Conservation (phyloP, 2,329 filamentous ascomycete genomes). For the Chrysosporium queenslandicum region DNA sequence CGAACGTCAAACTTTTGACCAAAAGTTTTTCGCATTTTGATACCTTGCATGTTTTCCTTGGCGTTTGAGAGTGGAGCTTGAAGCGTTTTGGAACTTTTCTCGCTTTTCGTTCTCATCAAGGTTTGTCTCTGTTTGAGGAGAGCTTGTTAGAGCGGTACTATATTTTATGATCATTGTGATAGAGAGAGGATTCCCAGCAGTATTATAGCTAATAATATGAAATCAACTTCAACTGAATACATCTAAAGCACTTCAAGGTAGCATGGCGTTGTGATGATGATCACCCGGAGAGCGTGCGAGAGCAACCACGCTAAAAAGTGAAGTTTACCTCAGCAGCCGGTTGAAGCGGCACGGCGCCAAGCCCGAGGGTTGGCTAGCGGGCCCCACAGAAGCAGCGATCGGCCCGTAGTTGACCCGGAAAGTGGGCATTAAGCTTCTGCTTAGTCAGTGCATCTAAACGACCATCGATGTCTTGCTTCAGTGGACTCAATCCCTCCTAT, state of each 20-base stretch:
- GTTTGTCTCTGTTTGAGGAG: too few relatives aligned
- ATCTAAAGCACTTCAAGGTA: too few relatives aligned
- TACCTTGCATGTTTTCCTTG: neutral
- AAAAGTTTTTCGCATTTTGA: neutral
- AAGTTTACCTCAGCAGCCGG: neutral
- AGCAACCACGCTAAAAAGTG: neutral
- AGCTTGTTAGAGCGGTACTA: too few relatives aligned
- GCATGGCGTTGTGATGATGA: neutral
- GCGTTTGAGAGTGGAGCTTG: neutral
- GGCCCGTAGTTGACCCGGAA: slow-evolving; percentile 6
- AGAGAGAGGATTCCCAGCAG: too few relatives aligned
- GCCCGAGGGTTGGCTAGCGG: neutral
- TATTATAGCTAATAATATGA: too few relatives aligned
- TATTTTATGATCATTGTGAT: too few relatives aligned
- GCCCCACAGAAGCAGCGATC: neutral
- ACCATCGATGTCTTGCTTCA: too few relatives aligned
- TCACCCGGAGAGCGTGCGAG: neutral
- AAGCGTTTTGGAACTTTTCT: neutral
- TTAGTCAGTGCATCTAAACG: neutral
- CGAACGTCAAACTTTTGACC: neutral
- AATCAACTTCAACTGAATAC: too few relatives aligned
- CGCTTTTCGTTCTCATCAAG: too few relatives aligned
- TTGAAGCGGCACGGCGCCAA: neutral
- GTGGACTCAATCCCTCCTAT: too few relatives aligned
- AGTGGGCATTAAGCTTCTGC: neutral